These are phyloP conservation scores for Hapsidospora chrysogenum DNA, from an alignment of 495 filamentous ascomycete genomes.

Conservation along the genomic window DNA sequence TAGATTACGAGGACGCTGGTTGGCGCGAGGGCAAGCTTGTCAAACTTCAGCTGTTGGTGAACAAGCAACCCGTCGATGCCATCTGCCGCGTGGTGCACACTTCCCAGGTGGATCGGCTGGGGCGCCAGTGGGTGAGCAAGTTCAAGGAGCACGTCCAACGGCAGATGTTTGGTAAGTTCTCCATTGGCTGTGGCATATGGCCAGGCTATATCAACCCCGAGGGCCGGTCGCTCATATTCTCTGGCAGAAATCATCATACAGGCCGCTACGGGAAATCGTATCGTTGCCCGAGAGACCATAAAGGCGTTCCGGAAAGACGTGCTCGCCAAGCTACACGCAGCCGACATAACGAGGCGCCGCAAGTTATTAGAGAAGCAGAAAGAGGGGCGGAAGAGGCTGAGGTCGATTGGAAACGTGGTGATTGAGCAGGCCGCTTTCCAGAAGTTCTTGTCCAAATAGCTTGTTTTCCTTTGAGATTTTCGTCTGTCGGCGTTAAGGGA, in stretches of 20 bases:
- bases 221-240: not conserved
- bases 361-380: constrained; percentile 97
- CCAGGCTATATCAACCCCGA: not conserved
- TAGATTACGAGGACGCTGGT: constrained; percentile 91
- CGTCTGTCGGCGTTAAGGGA: too few relatives aligned
- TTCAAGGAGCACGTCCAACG: constrained; percentile 94
- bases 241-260: constrained; percentile 73
- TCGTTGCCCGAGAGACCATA: constrained; percentile 86
- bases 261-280: constrained; percentile 64
- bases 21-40: constrained; percentile 67
- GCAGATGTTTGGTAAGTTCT: constrained; percentile 54
- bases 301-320: constrained; percentile 96
- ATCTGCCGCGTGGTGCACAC: constrained; percentile 77
- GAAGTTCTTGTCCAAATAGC: constrained; percentile 54
- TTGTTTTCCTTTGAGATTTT: too few relatives aligned
- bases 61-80: constrained; percentile 81
- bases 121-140: constrained; percentile 78
- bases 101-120: constrained; percentile 60
- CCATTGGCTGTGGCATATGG: not conserved
- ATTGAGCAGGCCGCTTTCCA: constrained; percentile 95
- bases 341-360: constrained; percentile 61
- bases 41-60: constrained; percentile 86
- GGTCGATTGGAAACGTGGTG: constrained; percentile 56
- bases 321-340: constrained; percentile 81
- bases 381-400: constrained; percentile 78